Percentiles rank a stretch among this genome's conserved stretches.
phyloP scores from a whole-genome alignment of 2,329 filamentous ascomycete species.

The Fusarium acutatum region DNA sequence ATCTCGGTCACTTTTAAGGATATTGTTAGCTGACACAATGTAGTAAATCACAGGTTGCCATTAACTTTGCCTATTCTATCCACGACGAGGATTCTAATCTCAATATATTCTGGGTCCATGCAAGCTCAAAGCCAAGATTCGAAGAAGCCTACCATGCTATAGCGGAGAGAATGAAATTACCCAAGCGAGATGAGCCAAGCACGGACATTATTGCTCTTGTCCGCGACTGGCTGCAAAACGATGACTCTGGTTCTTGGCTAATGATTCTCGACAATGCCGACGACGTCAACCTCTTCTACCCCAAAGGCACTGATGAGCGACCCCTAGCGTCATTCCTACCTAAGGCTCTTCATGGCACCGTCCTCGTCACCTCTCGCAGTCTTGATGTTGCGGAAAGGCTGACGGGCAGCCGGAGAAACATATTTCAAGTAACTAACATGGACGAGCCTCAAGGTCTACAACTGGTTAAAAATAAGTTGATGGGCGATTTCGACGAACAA shows the following conservation, averaged over 20 bases:
- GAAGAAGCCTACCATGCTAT: conserved; percentile 49
- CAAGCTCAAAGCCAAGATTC: conserved; percentile 46
- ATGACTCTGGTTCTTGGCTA: conserved; percentile 35
- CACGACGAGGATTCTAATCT: conserved; percentile 37
- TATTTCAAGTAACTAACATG: conserved; percentile 22
- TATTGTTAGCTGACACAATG: background rate
- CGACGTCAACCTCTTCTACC: conserved; percentile 13
- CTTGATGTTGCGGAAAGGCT: conserved; percentile 17
- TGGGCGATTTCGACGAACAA: too few relatives aligned
- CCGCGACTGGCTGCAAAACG: conserved; percentile 39
- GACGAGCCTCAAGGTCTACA: conserved; percentile 1
- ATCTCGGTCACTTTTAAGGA: background rate
- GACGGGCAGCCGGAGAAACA: background rate
- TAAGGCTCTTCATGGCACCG: background rate
- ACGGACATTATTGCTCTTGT: conserved; percentile 46
- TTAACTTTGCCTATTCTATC: conserved; percentile 48
- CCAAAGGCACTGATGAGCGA: background rate
- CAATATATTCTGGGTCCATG: conserved; percentile 51
- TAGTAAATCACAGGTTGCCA: conserved; percentile 44
- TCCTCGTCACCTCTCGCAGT: conserved; percentile 33
- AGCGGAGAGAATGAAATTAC: conserved; percentile 43
- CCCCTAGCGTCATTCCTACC: conserved; percentile 23
- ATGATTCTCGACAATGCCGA: conserved; percentile 37
- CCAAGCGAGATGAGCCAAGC: conserved; percentile 41
- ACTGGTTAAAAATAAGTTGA: conserved; percentile 31